These are phyloP conservation scores for Wickerhamiella qilinensis DNA, from an alignment of 805 yeast species.

Conservation along the genomic window DNA sequence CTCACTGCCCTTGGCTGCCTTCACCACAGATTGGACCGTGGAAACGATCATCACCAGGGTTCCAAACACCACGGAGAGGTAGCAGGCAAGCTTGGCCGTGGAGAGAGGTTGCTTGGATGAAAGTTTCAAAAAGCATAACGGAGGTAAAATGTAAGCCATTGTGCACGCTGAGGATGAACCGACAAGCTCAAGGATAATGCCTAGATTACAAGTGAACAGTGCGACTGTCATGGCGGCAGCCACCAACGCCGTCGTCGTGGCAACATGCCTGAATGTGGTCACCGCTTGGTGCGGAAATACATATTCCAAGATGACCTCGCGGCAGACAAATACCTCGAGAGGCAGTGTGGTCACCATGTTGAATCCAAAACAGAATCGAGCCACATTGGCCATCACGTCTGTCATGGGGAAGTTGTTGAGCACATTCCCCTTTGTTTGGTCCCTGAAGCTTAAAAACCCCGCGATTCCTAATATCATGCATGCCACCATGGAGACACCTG, in stretches of 20 bases:
- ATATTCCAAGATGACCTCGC: conserved; percentile 70
- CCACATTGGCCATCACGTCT: conserved; percentile 65
- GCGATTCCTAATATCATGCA: conserved; percentile 64
- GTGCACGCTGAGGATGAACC: conserved; percentile 89
- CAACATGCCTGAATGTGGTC: conserved; percentile 31
- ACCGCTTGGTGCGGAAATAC: conserved; percentile 21
- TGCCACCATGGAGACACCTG: conserved; percentile 62
- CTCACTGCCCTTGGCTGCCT: conserved; percentile 25
- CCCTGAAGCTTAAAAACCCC: conserved; percentile 63
- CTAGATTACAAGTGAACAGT: conserved; percentile 69
- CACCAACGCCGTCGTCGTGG: conserved; percentile 50
- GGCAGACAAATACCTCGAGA: conserved; percentile 71
- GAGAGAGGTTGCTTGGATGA: conserved; percentile 30
- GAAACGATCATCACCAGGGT: conserved; percentile 61
- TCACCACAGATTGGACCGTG: conserved; percentile 52
- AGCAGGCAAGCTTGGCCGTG: conserved; percentile 36
- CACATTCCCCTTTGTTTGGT: conserved; percentile 70
- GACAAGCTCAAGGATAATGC: conserved; percentile 73
- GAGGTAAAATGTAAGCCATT: conserved; percentile 86
- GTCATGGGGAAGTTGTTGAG: conserved; percentile 70
- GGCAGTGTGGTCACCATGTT: conserved; percentile 91
- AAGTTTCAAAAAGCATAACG: conserved; percentile 60
- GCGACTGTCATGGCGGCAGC: conserved; percentile 60
- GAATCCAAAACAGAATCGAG: conserved; percentile 79
- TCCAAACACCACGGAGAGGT: conserved; percentile 55